These are phyloP conservation scores for Gossypium trilobum DNA, from an alignment of 441 rosid species.

Conservation along the genomic window DNA sequence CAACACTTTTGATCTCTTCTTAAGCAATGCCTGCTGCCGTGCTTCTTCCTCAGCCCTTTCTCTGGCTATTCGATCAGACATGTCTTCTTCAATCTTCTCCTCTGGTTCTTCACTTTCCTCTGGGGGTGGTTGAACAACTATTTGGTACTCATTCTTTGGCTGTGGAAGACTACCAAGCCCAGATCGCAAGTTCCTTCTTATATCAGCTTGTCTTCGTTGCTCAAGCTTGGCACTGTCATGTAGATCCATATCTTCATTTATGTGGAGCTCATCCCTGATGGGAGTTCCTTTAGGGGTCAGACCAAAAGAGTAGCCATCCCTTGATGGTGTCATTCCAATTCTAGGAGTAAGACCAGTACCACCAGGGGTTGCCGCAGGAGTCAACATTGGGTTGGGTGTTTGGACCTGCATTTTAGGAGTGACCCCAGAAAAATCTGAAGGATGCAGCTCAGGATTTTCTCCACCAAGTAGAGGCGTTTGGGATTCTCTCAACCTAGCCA, in stretches of 20 bases:
- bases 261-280: constrained; percentile 84
- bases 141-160: constrained; percentile 87
- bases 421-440: constrained; percentile 95
- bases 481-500: constrained; percentile 92
- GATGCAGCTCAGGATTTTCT: constrained; percentile 92
- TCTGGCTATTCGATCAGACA: constrained; percentile 85
- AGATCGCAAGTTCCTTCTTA: constrained; percentile 63
- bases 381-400: constrained; percentile 83
- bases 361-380: constrained; percentile 86
- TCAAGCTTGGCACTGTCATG: constrained; percentile 69
- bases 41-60: constrained; percentile 94
- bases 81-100: constrained; percentile 93
- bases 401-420: constrained; percentile 81
- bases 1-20: constrained; percentile 91
- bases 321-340: constrained; percentile 78
- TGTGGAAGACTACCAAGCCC: constrained; percentile 77
- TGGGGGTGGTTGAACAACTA: constrained; percentile 61
- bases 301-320: constrained; percentile 66
- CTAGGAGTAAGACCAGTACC: constrained; percentile 70
- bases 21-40: constrained; percentile 63
- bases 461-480: constrained; percentile 95
- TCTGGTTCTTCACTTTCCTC: constrained; percentile 79
- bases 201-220: constrained; percentile 64
- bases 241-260: constrained; percentile 81
- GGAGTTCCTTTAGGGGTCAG: constrained; percentile 90